Percentiles rank a stretch among this genome's conserved stretches.
phyloP scores from a whole-genome alignment of 768 basidiomycete genomes.

The Terana coerulea region DNA sequence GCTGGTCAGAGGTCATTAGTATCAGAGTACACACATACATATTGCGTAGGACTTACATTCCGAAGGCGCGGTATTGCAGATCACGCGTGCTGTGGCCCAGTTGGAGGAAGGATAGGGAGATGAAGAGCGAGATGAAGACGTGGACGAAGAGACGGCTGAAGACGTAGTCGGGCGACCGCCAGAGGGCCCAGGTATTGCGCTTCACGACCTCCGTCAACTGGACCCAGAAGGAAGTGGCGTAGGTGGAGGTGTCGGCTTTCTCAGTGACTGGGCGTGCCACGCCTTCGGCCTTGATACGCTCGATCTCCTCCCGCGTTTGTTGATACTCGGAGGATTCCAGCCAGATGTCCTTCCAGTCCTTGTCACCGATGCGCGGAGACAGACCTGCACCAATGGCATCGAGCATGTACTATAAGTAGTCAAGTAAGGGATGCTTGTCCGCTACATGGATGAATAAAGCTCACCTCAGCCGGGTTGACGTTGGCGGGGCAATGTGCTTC shows the following conservation, averaged over 20 bases:
- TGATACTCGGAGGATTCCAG: slow-evolving; percentile 59
- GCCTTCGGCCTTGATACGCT: slow-evolving; percentile 31
- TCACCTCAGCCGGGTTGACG: slow-evolving; percentile 62
- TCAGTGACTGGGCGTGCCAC: slow-evolving; percentile 13
- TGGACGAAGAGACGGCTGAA: slow-evolving; percentile 81
- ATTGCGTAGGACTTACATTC: slow-evolving; percentile 48
- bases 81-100: slow-evolving; percentile 61
- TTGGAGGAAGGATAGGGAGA: slow-evolving; percentile 78
- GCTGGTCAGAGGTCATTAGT: slow-evolving; percentile 26
- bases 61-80: slow-evolving; percentile 78
- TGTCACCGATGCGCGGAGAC: slow-evolving; percentile 63
- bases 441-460: too few species aligned
- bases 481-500: slow-evolving; percentile 73
- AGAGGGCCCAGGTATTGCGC: slow-evolving; percentile 68
- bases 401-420: slow-evolving; percentile 57
- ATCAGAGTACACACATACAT: not conserved
- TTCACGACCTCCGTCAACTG: slow-evolving; percentile 67
- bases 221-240: slow-evolving; percentile 72
- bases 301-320: slow-evolving; percentile 38
- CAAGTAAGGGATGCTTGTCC: too few species aligned
- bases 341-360: slow-evolving; percentile 90
- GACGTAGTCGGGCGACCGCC: slow-evolving; percentile 83
- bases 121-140: slow-evolving; percentile 62
- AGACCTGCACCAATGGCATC: slow-evolving; percentile 87
- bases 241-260: slow-evolving; percentile 28